Percentiles rank a stretch among this genome's conserved stretches.
These are phyloP conservation scores for Colletotrichum liriopes DNA, from an alignment of 2,329 filamentous ascomycete species.

Conservation along the genomic window DNA sequence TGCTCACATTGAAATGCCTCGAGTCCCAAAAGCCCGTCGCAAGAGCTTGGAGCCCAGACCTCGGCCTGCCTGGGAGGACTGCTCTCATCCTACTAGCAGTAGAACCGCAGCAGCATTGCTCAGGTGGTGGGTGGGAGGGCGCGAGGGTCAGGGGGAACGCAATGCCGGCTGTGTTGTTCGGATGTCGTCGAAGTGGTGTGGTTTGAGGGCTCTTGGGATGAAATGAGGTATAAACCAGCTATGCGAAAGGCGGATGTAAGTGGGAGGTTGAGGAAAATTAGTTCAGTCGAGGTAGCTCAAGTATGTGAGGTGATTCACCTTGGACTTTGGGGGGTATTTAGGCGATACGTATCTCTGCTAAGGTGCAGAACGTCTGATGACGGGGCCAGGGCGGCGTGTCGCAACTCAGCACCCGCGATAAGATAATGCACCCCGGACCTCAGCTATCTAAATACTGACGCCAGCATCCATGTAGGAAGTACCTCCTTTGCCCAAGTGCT, in stretches of 20 bases:
- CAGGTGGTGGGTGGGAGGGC: background rate
- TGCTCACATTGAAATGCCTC: constrained; percentile 79
- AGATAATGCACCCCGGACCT: constrained; percentile 6
- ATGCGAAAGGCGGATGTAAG: background rate
- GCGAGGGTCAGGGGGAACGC: background rate
- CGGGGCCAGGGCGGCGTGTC: background rate
- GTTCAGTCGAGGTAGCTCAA: background rate
- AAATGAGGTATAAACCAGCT: background rate
- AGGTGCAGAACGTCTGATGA: background rate
- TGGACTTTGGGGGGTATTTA: background rate
- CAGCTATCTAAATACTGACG: constrained; percentile 3
- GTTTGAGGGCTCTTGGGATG: background rate
- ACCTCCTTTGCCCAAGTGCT: background rate
- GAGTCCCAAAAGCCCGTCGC: constrained; percentile 81
- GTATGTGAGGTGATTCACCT: constrained; percentile 4
- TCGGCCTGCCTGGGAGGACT: constrained; percentile 85
- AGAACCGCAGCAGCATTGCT: constrained; percentile 35
- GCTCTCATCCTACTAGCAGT: constrained; percentile 76
- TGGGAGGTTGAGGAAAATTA: background rate
- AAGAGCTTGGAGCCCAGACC: constrained; percentile 83
- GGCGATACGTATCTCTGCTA: background rate
- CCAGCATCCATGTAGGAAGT: background rate
- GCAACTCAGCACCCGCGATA: background rate
- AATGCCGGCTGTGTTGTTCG: background rate
- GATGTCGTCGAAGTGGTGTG: background rate